Evolutionary conservation across 495 filamentous ascomycete species (phyloP), one percentile per base, ranked within the genome.

Genomic region (Bacidia rubella): DNA sequence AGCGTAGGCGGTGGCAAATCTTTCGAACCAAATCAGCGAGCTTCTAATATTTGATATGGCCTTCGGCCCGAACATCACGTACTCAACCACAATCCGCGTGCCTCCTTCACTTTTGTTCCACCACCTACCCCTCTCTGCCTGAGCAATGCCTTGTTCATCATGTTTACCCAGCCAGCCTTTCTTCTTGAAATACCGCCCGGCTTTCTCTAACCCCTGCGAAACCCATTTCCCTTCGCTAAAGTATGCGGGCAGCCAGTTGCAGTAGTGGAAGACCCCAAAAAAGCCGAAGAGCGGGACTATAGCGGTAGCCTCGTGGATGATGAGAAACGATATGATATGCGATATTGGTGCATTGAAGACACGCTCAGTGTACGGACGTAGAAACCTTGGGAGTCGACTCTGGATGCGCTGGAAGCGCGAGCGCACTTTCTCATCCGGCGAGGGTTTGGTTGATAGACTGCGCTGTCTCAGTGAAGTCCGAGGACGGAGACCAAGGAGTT

Each of bases 221-320:
- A 80, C 74, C 67, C 74, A 74, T 50, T 62, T 63, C 0, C 70
- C 70, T 45, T 72, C 73, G n/a, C 69, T 68, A 19, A 77, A 64
- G 23, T 65, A 70, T 44, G 66, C 75, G 35, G 66, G 85, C 39
- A 85, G 68, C 76, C 80, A 82, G 53, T 75, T 66, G 2, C 74
- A 75, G 57, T 85, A 84, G 64, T 96, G 86, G 63, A 98, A 95
- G 1, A 76, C 55, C 4, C 73, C 83, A 11, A 82, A 78, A 0
- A 98, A 73, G 0, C 80, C 85, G 24, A 90, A 63, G 0, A 97
- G 65, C 0, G 92, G 90, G 2, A 88, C 55, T 12, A 96, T 65
- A 17, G 92, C 92, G 0, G 92, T 96, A 27, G 93, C 53, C 64
- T 98, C 92, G 71, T 98, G 92, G 0, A 98, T 76, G 39, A 95